Base-by-base conservation (phyloP, 2,329 filamentous ascomycete species). In the Furcasterigmium sp. region DNA sequence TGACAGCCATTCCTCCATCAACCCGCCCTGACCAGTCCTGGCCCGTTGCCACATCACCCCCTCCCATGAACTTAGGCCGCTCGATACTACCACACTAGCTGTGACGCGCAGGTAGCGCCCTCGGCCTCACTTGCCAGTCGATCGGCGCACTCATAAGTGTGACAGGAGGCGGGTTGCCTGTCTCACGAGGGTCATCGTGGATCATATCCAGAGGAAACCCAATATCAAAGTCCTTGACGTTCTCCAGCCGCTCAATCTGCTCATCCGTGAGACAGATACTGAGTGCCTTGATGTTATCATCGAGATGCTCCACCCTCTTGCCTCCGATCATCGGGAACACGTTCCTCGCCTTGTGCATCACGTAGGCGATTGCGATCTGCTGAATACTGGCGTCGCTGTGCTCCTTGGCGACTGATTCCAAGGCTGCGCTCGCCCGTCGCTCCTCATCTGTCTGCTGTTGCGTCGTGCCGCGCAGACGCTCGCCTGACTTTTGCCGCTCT, bases 401-500 rank as follows among this genome's bases (percentile, higher is more conserved):
- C 46, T 72, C 66, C 8, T 70, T 68, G 1, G 77, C 80, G 8
- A 86, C 72, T 51, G 78, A 70, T 20, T 76, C 80, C 1, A 89
- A 68, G 0, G 77, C 78, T 21, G 67, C 70, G 40, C 74, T 78
- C 26, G 81, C 67, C 42, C 69, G 70, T 7, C 57, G 61, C 44
- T 78, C 74, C 0, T 74, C 64, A 21, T 76, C 72, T 3, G 65
- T 68, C 46, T 76, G 57, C 32, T 48, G 40, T 15, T 37, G 41
- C 3, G 55, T 44, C n/a, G 58, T 39, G 26, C n/a, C 43, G 49
- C 53, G 67, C 49, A 60, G 62, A 43, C 60, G 64, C 55, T 74
- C 72, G 29, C 67, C 69, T 1, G 41, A 28, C 5, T 58, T 40
- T 45, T 52, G 46, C 25, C 60, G 51, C 43, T 56, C 50, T 44